Conservation (phyloP, 495 filamentous ascomycete genomes). For the Achaetomiella virescens region DNA sequence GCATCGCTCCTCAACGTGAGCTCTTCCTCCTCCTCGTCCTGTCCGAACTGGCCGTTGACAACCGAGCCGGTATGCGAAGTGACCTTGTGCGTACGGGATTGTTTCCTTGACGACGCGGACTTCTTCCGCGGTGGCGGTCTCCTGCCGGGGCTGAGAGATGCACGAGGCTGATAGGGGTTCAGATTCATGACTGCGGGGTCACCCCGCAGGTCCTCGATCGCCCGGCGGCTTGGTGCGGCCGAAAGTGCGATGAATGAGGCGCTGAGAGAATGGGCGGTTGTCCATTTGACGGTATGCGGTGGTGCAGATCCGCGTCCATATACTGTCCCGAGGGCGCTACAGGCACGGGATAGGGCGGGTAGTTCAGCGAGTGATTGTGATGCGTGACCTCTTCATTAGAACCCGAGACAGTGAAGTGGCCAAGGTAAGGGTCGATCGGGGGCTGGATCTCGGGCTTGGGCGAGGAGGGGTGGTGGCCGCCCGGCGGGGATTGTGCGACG, state of each 20-base stretch:
- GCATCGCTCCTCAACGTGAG: constrained; percentile 35
- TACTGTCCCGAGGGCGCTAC: constrained; percentile 8
- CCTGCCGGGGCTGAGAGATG: constrained; percentile 22
- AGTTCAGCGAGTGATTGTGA: constrained; percentile 19
- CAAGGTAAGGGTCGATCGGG: constrained; percentile 28
- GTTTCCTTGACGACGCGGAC: constrained; percentile 17
- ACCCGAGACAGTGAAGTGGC: constrained; percentile 28
- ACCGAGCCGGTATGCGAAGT: constrained; percentile 15
- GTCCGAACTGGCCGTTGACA: constrained; percentile 2
- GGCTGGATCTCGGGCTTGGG: constrained; percentile 29
- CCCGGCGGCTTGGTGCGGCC: constrained; percentile 17
- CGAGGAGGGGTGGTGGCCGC: constrained; percentile 25
- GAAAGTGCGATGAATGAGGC: constrained; percentile 22
- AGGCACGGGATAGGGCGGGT: constrained; percentile 18
- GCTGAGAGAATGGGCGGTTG: constrained; percentile 16
- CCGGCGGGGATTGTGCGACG: constrained; percentile 25
- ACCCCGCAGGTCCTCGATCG: constrained; percentile 25
- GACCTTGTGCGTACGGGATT: constrained; percentile 21
- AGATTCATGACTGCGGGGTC: constrained; percentile 17
- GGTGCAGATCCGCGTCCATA: constrained; percentile 20
- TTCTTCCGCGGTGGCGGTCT: constrained; percentile 23
- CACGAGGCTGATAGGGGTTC: constrained; percentile 22
- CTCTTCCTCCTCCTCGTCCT: constrained; percentile 20
- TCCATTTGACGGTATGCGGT: constrained; percentile 21
- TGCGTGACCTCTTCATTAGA: constrained; percentile 23